Percentiles rank a stretch among this genome's conserved stretches.
These are phyloP conservation scores for Saccharomycopsis sp. DNA, from an alignment of 805 yeast genomes.

Conservation along the genomic window DNA sequence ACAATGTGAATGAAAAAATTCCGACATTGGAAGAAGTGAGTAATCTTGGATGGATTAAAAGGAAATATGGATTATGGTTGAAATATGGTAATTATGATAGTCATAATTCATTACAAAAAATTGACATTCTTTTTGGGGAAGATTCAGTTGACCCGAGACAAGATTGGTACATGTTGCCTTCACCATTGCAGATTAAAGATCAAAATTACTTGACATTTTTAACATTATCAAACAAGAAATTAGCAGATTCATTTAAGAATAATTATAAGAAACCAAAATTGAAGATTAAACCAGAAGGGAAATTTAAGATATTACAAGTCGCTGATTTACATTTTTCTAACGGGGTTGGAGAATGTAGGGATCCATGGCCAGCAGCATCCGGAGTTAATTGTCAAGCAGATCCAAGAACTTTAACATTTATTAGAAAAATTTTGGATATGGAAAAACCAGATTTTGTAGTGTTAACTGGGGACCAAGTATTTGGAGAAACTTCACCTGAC, in stretches of 20 bases:
- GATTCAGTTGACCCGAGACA: slow-evolving; percentile 64
- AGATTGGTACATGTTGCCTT: slow-evolving; percentile 43
- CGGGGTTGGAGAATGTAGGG: slow-evolving; percentile 72
- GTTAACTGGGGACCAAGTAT: slow-evolving; percentile 86
- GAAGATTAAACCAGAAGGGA: slow-evolving; percentile 36
- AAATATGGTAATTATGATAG: slow-evolving; percentile 38
- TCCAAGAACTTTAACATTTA: slow-evolving; percentile 54
- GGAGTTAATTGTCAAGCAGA: slow-evolving; percentile 68
- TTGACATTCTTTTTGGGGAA: slow-evolving; percentile 56
- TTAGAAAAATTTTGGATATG: slow-evolving; percentile 54
- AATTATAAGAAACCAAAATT: slow-evolving; percentile 27
- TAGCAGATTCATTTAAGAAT: slow-evolving; percentile 1
- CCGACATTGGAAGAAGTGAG: slow-evolving; percentile 1
- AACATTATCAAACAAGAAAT: slow-evolving; percentile 12
- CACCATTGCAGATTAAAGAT: slow-evolving; percentile 23
- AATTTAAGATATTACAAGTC: slow-evolving; percentile 75
- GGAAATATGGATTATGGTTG: slow-evolving; percentile 51
- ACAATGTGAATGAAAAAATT: neutral
- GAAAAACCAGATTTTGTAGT: slow-evolving; percentile 85
- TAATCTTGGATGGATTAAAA: slow-evolving; percentile 16
- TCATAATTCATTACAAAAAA: slow-evolving; percentile 39
- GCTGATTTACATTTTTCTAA: slow-evolving; percentile 92
- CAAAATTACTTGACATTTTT: slow-evolving; percentile 13
- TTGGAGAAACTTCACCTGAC: slow-evolving; percentile 75
- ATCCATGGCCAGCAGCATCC: slow-evolving; percentile 51